Conservation (phyloP, 1,284 basidiomycete species). For the Ceratobasidium sp. region DNA sequence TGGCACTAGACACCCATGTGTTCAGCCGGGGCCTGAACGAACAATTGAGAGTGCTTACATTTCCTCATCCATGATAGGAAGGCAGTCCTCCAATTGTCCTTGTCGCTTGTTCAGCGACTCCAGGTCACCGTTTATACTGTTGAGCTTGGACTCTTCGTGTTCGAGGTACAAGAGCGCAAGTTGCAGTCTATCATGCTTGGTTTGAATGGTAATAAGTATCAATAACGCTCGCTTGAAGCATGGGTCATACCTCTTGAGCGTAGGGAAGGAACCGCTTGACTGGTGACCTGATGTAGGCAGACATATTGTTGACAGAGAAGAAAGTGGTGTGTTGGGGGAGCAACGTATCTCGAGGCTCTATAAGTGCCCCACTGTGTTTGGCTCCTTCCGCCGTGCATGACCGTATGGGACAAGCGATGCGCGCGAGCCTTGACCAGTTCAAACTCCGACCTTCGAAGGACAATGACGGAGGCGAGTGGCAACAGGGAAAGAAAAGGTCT, state of each 20-base stretch:
- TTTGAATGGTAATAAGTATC: no score
- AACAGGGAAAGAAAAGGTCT: background rate
- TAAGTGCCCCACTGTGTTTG: background rate
- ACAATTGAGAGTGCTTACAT: background rate
- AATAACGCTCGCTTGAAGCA: background rate
- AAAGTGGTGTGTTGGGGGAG: background rate
- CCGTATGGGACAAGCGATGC: background rate
- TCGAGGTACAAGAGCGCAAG: constrained; percentile 17
- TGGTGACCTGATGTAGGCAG: background rate
- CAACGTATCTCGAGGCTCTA: background rate
- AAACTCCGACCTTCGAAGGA: background rate
- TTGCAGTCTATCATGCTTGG: constrained; percentile 11
- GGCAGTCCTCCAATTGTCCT: background rate
- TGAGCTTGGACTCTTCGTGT: background rate
- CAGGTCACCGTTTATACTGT: background rate
- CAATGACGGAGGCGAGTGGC: background rate
- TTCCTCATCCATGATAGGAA: background rate
- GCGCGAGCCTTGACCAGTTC: background rate
- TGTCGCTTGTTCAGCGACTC: background rate
- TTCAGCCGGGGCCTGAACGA: background rate
- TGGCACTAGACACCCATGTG: background rate
- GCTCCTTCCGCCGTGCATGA: background rate
- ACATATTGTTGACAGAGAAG: background rate
- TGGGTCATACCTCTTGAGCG: constrained; percentile 9
- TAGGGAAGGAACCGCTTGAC: constrained; percentile 7